phyloP scores from a whole-genome alignment of 179 eudicot species.

The Silene noctiflora region DNA sequence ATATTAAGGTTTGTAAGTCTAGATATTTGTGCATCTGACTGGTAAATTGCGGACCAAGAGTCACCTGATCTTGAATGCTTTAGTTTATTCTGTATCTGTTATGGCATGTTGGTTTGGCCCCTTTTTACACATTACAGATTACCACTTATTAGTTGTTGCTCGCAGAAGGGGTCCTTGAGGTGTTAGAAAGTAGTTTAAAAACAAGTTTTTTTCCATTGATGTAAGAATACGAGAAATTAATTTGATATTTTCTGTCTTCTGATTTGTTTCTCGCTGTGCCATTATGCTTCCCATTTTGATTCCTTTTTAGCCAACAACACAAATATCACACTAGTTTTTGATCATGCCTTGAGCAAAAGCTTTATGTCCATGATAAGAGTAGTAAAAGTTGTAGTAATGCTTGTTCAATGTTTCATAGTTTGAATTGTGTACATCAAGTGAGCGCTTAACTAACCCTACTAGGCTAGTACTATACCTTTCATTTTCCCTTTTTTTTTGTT shows the following conservation, averaged over 20 bases:
- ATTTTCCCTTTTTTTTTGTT: background rate
- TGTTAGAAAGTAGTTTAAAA: background rate
- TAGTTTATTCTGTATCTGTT: background rate
- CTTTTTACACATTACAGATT: background rate
- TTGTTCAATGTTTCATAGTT: background rate
- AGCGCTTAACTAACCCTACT: background rate
- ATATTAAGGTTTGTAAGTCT: background rate
- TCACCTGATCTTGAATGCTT: background rate
- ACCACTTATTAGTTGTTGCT: background rate
- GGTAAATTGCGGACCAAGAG: background rate
- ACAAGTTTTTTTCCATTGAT: background rate
- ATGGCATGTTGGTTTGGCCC: background rate
- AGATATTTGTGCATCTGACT: background rate
- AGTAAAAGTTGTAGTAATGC: background rate
- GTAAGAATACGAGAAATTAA: background rate
- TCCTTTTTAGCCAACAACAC: background rate
- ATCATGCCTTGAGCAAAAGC: background rate
- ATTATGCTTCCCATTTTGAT: background rate
- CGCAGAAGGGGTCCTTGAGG: background rate
- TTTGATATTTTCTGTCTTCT: background rate
- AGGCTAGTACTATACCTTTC: background rate
- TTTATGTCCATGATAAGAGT: background rate
- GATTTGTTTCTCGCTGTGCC: background rate
- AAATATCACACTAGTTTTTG: background rate
- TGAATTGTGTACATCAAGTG: background rate